Base-by-base conservation (phyloP, 148 eudicot genomes). In the Amaranthus hypochondriacus region DNA sequence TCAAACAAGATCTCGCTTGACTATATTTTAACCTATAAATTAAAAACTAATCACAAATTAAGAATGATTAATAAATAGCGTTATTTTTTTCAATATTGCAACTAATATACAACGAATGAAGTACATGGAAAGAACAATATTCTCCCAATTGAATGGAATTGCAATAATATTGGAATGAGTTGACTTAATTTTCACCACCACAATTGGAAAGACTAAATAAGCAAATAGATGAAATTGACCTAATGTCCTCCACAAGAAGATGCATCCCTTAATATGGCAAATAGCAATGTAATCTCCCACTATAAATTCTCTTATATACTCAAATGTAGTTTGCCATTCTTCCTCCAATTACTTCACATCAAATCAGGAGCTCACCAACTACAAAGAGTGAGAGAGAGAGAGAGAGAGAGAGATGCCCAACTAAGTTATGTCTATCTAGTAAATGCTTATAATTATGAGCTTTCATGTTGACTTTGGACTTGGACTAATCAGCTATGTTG, bases 291-390 rank as follows among this genome's bases (percentile, higher is more conserved):
- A 48, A 49, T 28, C 66, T 47, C 57, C 76, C 75, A 66, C 73
- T 61, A 18, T 18, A 18, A 18, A 18, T 57, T 65, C 65, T 78
- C 15, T 72, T 83, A 54, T 28, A 76, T 79, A 74, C 82, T 2
- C 7, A 58, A 0, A 64, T 64, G 49, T 64, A 79, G 70, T 70
- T 73, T 58, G 69, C 76, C 53, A 69, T 69, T 66, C 68, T 70
- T 75, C 64, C 78, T 71, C 78, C 82, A 76, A 76, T 79, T 79
- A 43, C 82, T 68, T 28, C 58, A 66, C 76, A 73, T 68, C 70
- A 71, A 59, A 48, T 82, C 82, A 75, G 3, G 42, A 21, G 5
- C 44, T 49, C 70, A 75, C 72, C 58, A 48, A 39, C 71, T 66
- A 57, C 72, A 67, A 67, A 52, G 4, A 18, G 10, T 39, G 50